Evolutionary conservation across 2,329 filamentous ascomycete genomes (phyloP).

Genomic region (Colletotrichum zoysiae): DNA sequence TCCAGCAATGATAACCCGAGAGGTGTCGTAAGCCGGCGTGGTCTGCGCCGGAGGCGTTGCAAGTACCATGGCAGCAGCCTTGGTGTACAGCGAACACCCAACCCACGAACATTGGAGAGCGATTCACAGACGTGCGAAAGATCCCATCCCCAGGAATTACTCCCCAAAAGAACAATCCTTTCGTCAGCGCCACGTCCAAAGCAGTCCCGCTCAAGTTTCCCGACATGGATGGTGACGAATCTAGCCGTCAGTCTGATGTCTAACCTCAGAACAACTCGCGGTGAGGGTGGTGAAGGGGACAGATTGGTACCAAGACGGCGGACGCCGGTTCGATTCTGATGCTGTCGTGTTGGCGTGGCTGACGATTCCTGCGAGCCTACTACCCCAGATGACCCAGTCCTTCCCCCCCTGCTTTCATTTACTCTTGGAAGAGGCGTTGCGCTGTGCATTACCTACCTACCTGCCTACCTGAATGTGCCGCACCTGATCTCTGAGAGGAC

Average conservation of each 20-base stretch:
- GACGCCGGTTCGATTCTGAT: background rate
- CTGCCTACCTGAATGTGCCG: too few species aligned
- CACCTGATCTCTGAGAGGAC: background rate
- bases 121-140: too few species aligned
- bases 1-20: background rate
- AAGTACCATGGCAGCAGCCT: background rate
- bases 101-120: background rate
- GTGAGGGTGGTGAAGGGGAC: background rate
- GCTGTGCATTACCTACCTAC: too few species aligned
- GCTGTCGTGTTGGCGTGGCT: background rate
- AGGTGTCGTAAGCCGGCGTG: background rate
- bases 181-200: too few species aligned
- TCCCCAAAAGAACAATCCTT: too few species aligned
- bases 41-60: background rate
- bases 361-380: conserved; percentile 17
- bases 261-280: too few species aligned
- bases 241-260: too few species aligned
- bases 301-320: background rate
- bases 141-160: too few species aligned
- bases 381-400: background rate
- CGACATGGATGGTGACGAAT: too few species aligned
- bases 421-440: too few species aligned
- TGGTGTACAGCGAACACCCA: background rate
- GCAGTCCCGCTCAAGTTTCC: too few species aligned
- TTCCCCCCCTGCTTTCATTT: background rate